Base-by-base conservation (phyloP, 441 rosid species). In the Melastoma candidum region DNA sequence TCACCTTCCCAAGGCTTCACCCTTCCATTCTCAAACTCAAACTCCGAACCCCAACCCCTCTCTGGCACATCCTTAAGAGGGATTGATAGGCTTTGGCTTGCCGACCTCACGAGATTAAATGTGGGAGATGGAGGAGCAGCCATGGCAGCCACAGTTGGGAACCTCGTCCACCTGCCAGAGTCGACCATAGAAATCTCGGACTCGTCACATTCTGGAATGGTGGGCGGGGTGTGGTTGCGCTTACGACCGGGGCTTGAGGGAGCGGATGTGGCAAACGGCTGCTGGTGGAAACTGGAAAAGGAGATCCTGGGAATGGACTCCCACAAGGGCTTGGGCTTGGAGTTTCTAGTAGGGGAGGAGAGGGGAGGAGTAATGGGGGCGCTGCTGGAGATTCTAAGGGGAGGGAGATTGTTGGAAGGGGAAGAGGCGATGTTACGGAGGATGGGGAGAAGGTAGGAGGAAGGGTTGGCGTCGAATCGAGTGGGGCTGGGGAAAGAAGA, bases 1-100 rank as follows among this genome's bases (percentile, higher is more conserved):
- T 84, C 87, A 1, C 92, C 92, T 57, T 84, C 87, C 92, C 92
- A 84, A 4, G 92, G 82, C 63, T 69, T 84, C 24, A 84, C 92
- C 12, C 70, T 77, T n/a, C 75, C 71, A 64, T 69, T 84, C 73
- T 71, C 92, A 11, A 84, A 84, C 74, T 81, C 82, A 61, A 84
- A 84, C 64, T 84, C 92, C 0, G 85, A 32, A 27, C 58, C 71
- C 58, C 74, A 60, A 13, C 63, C 74, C 26, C 63, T 68, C 57
- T 71, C 65, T 0, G 59, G 26, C 6, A 57, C 77, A 60, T 72
- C 71, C 47, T 49, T 63, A 57, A 69, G 55, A 55, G 68, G 68
- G 45, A 49, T 54, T 46, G 73, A 77, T 29, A 63, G 74, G 47
- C 57, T 58, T 14, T 29, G 36, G 36, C 36, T 29, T 29, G 51